A percentile compares a stretch with the other conserved stretches of the same genome.
Conservation (phyloP, 1,139 yeast genomes). For the Yamadazyma triangularis region DNA sequence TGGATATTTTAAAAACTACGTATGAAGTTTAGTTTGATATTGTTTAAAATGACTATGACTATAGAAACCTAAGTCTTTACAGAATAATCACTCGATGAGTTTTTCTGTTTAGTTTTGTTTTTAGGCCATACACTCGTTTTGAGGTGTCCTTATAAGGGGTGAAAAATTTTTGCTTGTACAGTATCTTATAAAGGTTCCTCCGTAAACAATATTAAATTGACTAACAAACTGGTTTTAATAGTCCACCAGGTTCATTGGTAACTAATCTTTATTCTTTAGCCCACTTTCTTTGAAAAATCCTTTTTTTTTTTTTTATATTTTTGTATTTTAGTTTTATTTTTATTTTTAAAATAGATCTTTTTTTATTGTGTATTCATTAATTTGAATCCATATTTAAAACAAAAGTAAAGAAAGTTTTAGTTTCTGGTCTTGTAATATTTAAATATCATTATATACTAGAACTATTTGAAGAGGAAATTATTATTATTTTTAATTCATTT, state of each 20-base stretch:
- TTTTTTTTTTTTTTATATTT: too few relatives aligned
- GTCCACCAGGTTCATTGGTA: background rate
- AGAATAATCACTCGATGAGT: too few relatives aligned
- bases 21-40: background rate
- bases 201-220: background rate
- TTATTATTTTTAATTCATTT: too few relatives aligned
- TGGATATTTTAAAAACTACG: background rate
- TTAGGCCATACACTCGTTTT: background rate
- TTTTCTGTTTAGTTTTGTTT: too few relatives aligned
- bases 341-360: too few relatives aligned
- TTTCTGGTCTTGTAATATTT: slow-evolving; percentile 12
- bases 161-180: background rate
- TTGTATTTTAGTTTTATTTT: too few relatives aligned
- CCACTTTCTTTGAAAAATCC: background rate
- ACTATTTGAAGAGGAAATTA: too few relatives aligned
- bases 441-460: slow-evolving; percentile 14
- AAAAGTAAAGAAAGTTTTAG: background rate
- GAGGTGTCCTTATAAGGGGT: background rate
- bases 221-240: background rate
- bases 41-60: too few relatives aligned
- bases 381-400: too few relatives aligned
- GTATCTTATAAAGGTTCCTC: too few relatives aligned
- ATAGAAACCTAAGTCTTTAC: too few relatives aligned
- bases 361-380: too few relatives aligned
- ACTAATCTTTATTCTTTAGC: background rate